Base-by-base conservation (phyloP, 148 eudicot genomes). In the Arctostaphylos glauca region DNA sequence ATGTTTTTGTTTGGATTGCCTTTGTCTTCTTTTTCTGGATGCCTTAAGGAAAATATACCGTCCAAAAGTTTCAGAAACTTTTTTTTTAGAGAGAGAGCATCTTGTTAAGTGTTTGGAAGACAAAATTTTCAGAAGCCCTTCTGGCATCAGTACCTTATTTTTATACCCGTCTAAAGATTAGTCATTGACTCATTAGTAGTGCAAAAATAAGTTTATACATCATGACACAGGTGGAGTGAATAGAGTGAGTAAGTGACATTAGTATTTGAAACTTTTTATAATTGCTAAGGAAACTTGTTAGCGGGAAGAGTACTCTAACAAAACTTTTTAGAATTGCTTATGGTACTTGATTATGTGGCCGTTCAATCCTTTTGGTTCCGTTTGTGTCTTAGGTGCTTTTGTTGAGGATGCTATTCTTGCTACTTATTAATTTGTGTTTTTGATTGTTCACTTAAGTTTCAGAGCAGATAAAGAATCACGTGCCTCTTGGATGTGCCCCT, bases 231-330 rank as follows among this genome's bases (percentile, higher is more conserved):
- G 54, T 21, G 58, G 78, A 54, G n/a, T 53, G 25, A 53, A 13
- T 74, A 53, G 60, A 75, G 56, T 74, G 77, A 74, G n/a, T n/a
- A n/a, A n/a, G 9, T 52, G 54, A 52, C 12, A 52, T 52, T 52
- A 52, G 12, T 52, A 10, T 52, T 31, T 66, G 44, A 31, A 66
- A 31, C 43, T 31, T 66, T 66, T 66, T 25, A 31, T 50, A 16
- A 7, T 25, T 31, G 23, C 48, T 18, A 50, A 59, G 15, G 44
- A 75, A 16, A 23, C 43, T 31, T 66, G 25, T 66, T 25, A 31
- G 31, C n/a, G n/a, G n/a, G n/a, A n/a, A n/a, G n/a, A n/a, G n/a
- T n/a, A n/a, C n/a, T n/a, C n/a, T n/a, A n/a, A n/a, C n/a, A n/a
- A 25, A 66, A 25, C 43, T 31, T 66, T 66, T 66, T 25, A 31